Percentiles rank a stretch among this genome's conserved stretches.
These are phyloP conservation scores for Lecanosticta acicola DNA, from an alignment of 2,329 filamentous ascomycete species.

Conservation along the genomic window DNA sequence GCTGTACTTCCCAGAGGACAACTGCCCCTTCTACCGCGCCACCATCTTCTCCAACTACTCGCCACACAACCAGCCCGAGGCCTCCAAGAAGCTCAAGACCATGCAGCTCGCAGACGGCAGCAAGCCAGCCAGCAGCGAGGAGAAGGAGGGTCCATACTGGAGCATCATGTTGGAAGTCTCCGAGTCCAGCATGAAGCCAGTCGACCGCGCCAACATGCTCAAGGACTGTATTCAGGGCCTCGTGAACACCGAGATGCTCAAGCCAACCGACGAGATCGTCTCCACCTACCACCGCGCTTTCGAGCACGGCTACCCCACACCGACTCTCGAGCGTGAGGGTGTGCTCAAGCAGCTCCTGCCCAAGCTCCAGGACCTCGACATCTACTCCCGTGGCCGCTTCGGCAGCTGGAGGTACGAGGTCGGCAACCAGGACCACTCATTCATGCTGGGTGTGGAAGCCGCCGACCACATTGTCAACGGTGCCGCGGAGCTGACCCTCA, in stretches of 20 bases:
- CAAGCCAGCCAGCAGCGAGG: constrained; percentile 64
- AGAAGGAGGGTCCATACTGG: constrained; percentile 94
- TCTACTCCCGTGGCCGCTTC: constrained; percentile 93
- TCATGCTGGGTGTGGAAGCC: constrained; percentile 94
- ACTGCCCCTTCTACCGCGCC: constrained; percentile 98
- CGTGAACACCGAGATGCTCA: constrained; percentile 96
- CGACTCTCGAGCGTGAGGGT: constrained; percentile 88
- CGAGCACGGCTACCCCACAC: constrained; percentile 96
- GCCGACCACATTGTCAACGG: constrained; percentile 86
- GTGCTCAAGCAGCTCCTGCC: constrained; percentile 89
- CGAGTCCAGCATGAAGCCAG: constrained; percentile 90
- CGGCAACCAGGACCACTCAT: constrained; percentile 95
- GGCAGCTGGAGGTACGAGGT: constrained; percentile 98
- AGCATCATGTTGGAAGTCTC: constrained; percentile 99
- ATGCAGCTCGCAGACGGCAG: constrained; percentile 79
- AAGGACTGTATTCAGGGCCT: constrained; percentile 91
- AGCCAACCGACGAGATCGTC: constrained; percentile 85
- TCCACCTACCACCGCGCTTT: constrained; percentile 98
- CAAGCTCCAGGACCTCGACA: constrained; percentile 83
- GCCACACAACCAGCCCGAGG: constrained; percentile 89
- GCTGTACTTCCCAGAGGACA: constrained; percentile 98
- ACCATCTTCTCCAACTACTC: constrained; percentile 99
- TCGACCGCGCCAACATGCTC: constrained; percentile 77
- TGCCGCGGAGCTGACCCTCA: constrained; percentile 84
- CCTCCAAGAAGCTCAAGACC: constrained; percentile 78